Base-by-base conservation (phyloP, 2,329 filamentous ascomycete species). In the Leptosphaerulina australis region DNA sequence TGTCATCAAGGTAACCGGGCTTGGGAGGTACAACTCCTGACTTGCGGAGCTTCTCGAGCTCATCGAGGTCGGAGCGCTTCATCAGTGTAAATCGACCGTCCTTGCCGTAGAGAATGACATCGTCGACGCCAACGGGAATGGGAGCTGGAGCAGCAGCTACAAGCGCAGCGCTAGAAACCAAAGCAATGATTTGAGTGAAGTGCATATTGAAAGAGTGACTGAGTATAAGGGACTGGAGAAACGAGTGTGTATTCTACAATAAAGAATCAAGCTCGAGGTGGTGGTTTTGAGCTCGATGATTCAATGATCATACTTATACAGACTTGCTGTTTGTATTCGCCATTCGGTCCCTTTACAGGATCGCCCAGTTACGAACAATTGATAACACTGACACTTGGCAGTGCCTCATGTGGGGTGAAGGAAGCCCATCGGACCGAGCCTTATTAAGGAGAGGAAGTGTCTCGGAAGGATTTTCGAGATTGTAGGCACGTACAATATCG, bases 31-130 rank as follows among this genome's bases (percentile, higher is more conserved):
- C 20, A 14, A 39, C 44, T 17, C 21, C 50, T 15, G 58, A 53
- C 4, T 59, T 54, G 35, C 56, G 60, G 9, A 49, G 44, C 11
- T 44, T 49, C 24, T 62, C 48, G 15, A 65, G 47, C 25, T 59
- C 54, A 0, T 55, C 53, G 14, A 66, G 29, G 5, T 66, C 62
- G 17, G 48, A 47, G 14, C 66, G 57, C 47, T 66, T 67, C 49
- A 66, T 60, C 26, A 62, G 34, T 3, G 53, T 40, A 53, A 53
- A 62, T 31, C 59, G 63, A 2, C 64, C 64, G 0, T 56, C 51
- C 0, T 58, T 55, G 28, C 62, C 55, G 18, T 64, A 62, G 12
- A 68, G 63, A 15, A 68, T 53, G n/a, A 66, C 58, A 37, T 68
- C 64, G 40, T 68, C 62, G 3, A 25, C 20, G 6, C 54, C 41